Base-by-base conservation (phyloP, 306 rosid genomes). In the Styphnolobium japonicum region DNA sequence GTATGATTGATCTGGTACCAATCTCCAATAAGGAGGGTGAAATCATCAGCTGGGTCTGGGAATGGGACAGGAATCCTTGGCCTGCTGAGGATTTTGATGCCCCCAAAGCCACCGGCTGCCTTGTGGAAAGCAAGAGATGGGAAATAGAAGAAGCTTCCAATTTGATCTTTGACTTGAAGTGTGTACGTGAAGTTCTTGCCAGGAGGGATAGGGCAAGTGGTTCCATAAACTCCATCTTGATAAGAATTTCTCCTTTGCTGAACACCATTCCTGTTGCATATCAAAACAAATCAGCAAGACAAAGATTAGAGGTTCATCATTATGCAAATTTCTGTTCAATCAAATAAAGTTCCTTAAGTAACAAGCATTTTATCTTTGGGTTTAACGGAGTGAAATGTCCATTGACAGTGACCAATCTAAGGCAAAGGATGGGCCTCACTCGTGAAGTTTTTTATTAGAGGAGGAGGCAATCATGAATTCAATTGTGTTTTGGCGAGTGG, bases 61-160 rank as follows among this genome's bases (percentile, higher is more conserved):
- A 95, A 95, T 23, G 98, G 98, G 67, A 95, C 98, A 0, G 98
- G 98, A 67, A 95, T 92, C 22, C 76, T 83, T 8, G 98, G 98
- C 66, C 98, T 83, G 83, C 98, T 95, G 19, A 91, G 97, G 74
- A 93, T 79, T 84, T 86, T 94, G 63, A 94, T 86, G 19, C 78
- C 81, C 0, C 98, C 98, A 80, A 89, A 94, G 2, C 90, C 98
- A 77, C 97, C 98, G 19, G 97, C 97, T 15, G 98, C 97, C 40
- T 94, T 94, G 60, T 94, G 98, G 49, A 91, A 85, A 52, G 71
- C 89, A 71, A 91, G 90, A 79, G 98, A 94, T 40, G 98, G 98
- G 80, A 91, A 94, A 71, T 94, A 94, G 87, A 75, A 94, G 83
- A 83, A 94, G 64, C 89, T 91, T 60, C 98, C 98, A 60, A 92